Conservation (phyloP, 2,329 filamentous ascomycete genomes). For the Hysterium pulicare region DNA sequence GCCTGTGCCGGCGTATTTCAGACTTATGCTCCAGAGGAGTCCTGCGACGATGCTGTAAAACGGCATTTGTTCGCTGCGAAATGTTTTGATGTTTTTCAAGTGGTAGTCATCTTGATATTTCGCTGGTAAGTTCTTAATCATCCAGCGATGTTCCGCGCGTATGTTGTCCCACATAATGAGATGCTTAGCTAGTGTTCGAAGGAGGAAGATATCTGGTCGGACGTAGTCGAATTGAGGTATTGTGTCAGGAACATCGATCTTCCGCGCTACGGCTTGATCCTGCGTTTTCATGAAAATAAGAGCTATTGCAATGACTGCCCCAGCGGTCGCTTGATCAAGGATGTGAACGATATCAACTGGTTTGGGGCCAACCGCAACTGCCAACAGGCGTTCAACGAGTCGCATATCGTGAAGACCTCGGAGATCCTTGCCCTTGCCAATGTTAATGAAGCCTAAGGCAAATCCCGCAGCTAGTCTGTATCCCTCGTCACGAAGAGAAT, state of each 20-base stretch:
- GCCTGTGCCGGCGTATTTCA: slow-evolving; percentile 48
- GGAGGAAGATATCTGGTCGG: slow-evolving; percentile 83
- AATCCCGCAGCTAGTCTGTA: slow-evolving; percentile 94
- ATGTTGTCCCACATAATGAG: slow-evolving; percentile 91
- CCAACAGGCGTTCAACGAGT: slow-evolving; percentile 81
- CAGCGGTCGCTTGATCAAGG: slow-evolving; percentile 86
- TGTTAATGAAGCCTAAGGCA: slow-evolving; percentile 87
- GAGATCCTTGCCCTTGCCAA: slow-evolving; percentile 84
- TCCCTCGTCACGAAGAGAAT: slow-evolving; percentile 86
- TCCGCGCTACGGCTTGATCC: slow-evolving; percentile 78
- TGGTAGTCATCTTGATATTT: slow-evolving; percentile 63
- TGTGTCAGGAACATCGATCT: slow-evolving; percentile 90
- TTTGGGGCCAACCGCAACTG: slow-evolving; percentile 82
- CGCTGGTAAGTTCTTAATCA: slow-evolving; percentile 67
- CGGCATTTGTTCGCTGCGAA: slow-evolving; percentile 80
- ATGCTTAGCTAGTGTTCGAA: slow-evolving; percentile 85
- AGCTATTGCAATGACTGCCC: slow-evolving; percentile 84
- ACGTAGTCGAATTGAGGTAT: slow-evolving; percentile 92
- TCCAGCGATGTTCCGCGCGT: slow-evolving; percentile 69
- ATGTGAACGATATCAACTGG: slow-evolving; percentile 90
- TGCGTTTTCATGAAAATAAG: slow-evolving; percentile 98
- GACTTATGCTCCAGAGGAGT: slow-evolving; percentile 66
- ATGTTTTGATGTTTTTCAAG: slow-evolving; percentile 56
- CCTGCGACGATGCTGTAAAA: slow-evolving; percentile 92
- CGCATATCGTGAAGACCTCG: slow-evolving; percentile 91